Evolutionary conservation across 2,329 filamentous ascomycete genomes (phyloP).

Genomic region (Diaporthe eres): DNA sequence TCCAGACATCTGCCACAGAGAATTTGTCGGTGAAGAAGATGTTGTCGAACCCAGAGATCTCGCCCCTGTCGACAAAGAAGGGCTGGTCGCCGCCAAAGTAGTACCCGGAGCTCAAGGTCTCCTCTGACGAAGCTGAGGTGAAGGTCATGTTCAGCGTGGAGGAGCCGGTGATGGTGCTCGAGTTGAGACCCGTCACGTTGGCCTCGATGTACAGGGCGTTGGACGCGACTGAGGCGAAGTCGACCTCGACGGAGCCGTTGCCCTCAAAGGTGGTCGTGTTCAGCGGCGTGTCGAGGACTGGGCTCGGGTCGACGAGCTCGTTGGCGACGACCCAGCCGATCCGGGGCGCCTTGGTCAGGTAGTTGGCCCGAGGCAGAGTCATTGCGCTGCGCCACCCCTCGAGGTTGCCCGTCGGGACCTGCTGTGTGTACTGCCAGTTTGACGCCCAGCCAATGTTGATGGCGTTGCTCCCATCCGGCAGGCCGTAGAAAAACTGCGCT

Average conservation of each 20-base stretch:
- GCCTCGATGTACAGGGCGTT: conserved; percentile 68
- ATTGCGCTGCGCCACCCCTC: conserved; percentile 68
- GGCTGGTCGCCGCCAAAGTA: conserved; percentile 62
- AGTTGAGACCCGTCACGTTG: conserved; percentile 61
- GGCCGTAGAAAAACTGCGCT: conserved; percentile 67
- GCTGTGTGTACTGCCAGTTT: conserved; percentile 71
- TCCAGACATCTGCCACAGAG: conserved; percentile 48
- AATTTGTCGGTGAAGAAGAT: conserved; percentile 70
- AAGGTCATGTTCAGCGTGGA: conserved; percentile 48
- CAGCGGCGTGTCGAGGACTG: conserved; percentile 62
- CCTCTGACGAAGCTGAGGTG: conserved; percentile 61
- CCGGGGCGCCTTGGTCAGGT: conserved; percentile 64
- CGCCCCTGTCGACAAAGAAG: conserved; percentile 66
- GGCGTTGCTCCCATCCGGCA: conserved; percentile 55
- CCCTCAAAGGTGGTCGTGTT: conserved; percentile 58
- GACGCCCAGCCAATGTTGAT: conserved; percentile 69
- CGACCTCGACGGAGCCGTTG: conserved; percentile 63
- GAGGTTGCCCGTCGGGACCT: conserved; percentile 65
- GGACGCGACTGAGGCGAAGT: conserved; percentile 65
- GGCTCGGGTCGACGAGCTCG: conserved; percentile 62
- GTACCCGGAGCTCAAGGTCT: conserved; percentile 64
- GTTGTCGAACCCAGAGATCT: conserved; percentile 55
- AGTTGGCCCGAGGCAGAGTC: conserved; percentile 65
- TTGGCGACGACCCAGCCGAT: conserved; percentile 66
- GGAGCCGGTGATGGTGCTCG: conserved; percentile 43